Evolutionary conservation across 768 basidiomycete species (phyloP).

Genomic region (Crassisporium funariophilum): DNA sequence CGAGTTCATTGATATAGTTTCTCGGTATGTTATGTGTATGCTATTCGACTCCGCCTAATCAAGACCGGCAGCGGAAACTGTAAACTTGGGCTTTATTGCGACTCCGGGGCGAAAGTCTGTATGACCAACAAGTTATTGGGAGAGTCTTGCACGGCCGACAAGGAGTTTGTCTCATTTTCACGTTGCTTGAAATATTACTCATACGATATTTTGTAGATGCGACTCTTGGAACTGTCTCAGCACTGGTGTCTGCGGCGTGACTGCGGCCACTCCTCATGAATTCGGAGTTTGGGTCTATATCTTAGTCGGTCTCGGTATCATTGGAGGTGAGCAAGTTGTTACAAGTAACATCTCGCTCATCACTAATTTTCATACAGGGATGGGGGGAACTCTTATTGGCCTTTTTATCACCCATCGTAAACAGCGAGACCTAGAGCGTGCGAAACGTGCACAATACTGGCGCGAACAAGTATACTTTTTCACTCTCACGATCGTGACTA

Average conservation of each 20-base stretch:
- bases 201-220: slow-evolving; percentile 49
- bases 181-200: neutral
- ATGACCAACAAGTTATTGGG: slow-evolving; percentile 58
- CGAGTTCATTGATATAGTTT: slow-evolving; percentile 79
- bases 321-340: slow-evolving; percentile 55
- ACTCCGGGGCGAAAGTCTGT: slow-evolving; percentile 59
- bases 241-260: slow-evolving; percentile 60
- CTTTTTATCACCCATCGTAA: slow-evolving; percentile 73
- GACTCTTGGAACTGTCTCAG: slow-evolving; percentile 72
- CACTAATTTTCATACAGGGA: slow-evolving; percentile 48
- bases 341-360: neutral
- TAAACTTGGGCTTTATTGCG: slow-evolving; percentile 73
- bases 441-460: slow-evolving; percentile 88
- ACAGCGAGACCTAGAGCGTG: slow-evolving; percentile 73
- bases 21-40: slow-evolving; percentile 52
- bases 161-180: slow-evolving; percentile 39
- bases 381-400: slow-evolving; percentile 67
- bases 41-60: too few species aligned
- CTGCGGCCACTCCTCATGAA: slow-evolving; percentile 61
- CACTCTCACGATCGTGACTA: neutral
- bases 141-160: slow-evolving; percentile 55
- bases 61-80: slow-evolving; percentile 78
- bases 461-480: slow-evolving; percentile 68
- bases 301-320: slow-evolving; percentile 69
- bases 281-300: slow-evolving; percentile 72